Conservation (phyloP, 805 yeast genomes). For the Metschnikowia lochheadii region DNA sequence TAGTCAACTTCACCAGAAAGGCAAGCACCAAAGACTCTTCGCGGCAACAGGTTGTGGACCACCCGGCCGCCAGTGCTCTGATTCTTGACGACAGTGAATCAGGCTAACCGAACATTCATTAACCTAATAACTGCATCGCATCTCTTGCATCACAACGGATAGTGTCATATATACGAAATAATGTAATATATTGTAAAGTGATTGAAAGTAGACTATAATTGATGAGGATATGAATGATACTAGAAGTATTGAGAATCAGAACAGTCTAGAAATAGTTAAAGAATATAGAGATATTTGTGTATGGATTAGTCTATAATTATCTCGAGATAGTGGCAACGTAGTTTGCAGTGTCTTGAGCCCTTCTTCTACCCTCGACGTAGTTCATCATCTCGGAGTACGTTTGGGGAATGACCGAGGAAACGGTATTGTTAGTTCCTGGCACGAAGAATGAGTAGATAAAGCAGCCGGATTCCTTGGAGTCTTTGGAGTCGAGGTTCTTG, state of each 20-base stretch:
- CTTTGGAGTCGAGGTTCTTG: constrained; percentile 58
- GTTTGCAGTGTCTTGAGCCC: constrained; percentile 77
- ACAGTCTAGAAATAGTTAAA: too few relatives aligned
- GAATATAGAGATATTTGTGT: too few relatives aligned
- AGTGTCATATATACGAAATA: not conserved
- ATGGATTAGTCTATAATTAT: not conserved
- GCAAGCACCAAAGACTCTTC: constrained; percentile 41
- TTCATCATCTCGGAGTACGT: constrained; percentile 91
- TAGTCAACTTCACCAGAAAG: constrained; percentile 46
- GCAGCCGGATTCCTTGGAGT: constrained; percentile 71
- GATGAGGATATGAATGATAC: too few relatives aligned
- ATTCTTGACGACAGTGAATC: constrained; percentile 32
- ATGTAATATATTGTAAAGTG: constrained; percentile 1
- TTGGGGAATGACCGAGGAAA: constrained; percentile 76
- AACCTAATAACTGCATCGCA: not conserved
- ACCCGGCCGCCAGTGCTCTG: constrained; percentile 32
- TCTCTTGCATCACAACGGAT: not conserved
- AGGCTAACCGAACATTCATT: constrained; percentile 1
- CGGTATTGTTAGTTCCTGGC: constrained; percentile 50
- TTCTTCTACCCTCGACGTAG: constrained; percentile 84
- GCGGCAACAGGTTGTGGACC: constrained; percentile 27
- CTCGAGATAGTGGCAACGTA: constrained; percentile 43
- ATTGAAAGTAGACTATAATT: not conserved
- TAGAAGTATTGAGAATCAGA: too few relatives aligned
- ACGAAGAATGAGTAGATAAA: constrained; percentile 88